Conservation (phyloP, 805 yeast genomes). For the Metschnikowia shivogae region DNA sequence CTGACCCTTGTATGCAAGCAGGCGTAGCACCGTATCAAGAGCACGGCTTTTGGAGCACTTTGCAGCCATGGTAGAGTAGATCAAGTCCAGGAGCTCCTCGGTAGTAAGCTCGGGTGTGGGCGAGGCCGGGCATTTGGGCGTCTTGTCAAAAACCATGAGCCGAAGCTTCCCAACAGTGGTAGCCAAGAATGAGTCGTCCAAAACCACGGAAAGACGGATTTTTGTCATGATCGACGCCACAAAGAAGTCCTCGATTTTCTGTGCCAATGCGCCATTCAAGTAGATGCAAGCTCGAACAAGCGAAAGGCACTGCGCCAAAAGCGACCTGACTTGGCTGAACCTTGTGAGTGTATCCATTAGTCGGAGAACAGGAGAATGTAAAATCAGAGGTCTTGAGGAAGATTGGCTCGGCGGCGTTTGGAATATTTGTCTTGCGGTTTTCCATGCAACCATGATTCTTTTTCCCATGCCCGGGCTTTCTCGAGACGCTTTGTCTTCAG, state of each 20-base stretch:
- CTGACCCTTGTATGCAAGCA: constrained; percentile 15
- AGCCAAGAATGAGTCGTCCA: constrained; percentile 13
- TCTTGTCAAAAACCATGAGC: constrained; percentile 12
- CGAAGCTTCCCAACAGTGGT: constrained; percentile 14
- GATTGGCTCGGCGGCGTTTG: background rate
- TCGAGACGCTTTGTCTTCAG: background rate
- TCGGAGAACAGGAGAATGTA: constrained; percentile 17
- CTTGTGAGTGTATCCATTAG: constrained; percentile 18
- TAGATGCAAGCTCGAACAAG: constrained; percentile 4
- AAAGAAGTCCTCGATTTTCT: constrained; percentile 7
- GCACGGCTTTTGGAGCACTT: background rate
- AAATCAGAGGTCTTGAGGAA: background rate
- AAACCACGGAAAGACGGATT: constrained; percentile 7
- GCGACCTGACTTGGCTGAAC: constrained; percentile 18
- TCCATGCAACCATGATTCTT: background rate
- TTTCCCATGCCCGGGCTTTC: background rate
- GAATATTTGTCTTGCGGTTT: background rate
- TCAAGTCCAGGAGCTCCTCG: constrained; percentile 1
- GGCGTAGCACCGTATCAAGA: constrained; percentile 3
- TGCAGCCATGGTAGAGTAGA: background rate
- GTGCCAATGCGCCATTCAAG: constrained; percentile 3
- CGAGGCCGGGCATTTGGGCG: background rate
- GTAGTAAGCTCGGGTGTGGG: background rate
- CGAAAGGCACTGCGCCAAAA: constrained; percentile 12
- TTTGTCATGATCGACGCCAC: constrained; percentile 1